phyloP scores from a whole-genome alignment of 1,139 yeast genomes.

The Taiozyma sp. region DNA sequence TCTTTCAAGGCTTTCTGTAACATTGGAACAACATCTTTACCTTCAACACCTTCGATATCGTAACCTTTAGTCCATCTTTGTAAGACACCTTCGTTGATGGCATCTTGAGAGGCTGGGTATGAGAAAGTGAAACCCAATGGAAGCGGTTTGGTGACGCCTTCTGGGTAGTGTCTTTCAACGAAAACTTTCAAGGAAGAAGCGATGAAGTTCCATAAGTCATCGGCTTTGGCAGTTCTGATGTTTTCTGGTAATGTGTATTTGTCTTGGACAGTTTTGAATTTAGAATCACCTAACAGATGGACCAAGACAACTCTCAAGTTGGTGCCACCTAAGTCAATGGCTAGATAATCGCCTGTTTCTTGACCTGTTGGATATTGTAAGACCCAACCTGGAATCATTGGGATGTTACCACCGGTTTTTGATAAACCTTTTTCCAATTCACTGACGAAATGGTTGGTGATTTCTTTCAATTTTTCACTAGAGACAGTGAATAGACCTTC shows the following conservation, averaged over 20 bases:
- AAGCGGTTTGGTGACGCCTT: slow-evolving; percentile 46
- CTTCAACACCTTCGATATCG: slow-evolving; percentile 92
- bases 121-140: slow-evolving; percentile 96
- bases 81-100: slow-evolving; percentile 79
- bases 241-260: slow-evolving; percentile 71
- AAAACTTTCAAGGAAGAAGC: slow-evolving; percentile 73
- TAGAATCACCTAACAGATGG: slow-evolving; percentile 69
- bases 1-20: slow-evolving; percentile 70
- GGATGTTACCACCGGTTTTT: slow-evolving; percentile 74
- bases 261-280: slow-evolving; percentile 79
- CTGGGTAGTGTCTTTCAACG: slow-evolving; percentile 56
- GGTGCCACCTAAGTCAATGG: slow-evolving; percentile 95
- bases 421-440: slow-evolving; percentile 81
- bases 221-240: slow-evolving; percentile 68
- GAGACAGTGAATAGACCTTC: slow-evolving; percentile 64
- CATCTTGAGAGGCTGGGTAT: slow-evolving; percentile 83
- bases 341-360: slow-evolving; percentile 85
- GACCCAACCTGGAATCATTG: slow-evolving; percentile 97
- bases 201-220: slow-evolving; percentile 81
- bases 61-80: slow-evolving; percentile 99
- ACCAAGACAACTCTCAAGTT: slow-evolving; percentile 88
- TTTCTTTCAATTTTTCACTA: slow-evolving; percentile 51
- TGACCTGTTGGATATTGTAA: slow-evolving; percentile 88
- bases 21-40: slow-evolving; percentile 91
- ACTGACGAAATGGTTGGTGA: slow-evolving; percentile 60